Conservation (phyloP, 192 early-diverging fungal species). For the Chytriomyces hyalinus region DNA sequence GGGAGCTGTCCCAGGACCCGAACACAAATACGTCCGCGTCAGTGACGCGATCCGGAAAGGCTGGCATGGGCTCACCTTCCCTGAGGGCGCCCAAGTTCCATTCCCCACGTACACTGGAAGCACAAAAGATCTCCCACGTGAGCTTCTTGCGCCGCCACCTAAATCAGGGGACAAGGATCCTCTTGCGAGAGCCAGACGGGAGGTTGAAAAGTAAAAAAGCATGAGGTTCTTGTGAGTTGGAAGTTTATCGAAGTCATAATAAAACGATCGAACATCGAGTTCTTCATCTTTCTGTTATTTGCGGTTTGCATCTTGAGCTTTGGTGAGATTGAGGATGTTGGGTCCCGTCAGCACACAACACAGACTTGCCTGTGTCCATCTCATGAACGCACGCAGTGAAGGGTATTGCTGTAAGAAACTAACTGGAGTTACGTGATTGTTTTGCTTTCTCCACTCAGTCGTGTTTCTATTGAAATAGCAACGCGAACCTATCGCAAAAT, state of each 20-base stretch:
- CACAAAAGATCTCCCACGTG: conserved; percentile 33
- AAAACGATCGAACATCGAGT: not conserved
- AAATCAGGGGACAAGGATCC: conserved; percentile 30
- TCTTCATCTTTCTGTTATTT: too few relatives aligned
- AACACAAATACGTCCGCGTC: conserved; percentile 83
- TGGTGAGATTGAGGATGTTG: not conserved
- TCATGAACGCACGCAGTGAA: too few relatives aligned
- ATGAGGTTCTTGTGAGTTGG: not conserved
- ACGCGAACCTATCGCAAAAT: too few relatives aligned
- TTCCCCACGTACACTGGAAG: conserved; percentile 59
- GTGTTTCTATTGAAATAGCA: too few relatives aligned
- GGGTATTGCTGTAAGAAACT: too few relatives aligned
- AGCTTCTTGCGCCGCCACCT: conserved; percentile 47
- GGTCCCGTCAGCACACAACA: too few relatives aligned
- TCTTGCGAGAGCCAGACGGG: conserved; percentile 24
- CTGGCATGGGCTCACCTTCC: conserved; percentile 49
- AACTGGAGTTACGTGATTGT: too few relatives aligned
- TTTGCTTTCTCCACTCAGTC: too few relatives aligned
- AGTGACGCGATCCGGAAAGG: conserved; percentile 83
- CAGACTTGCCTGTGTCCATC: too few relatives aligned
- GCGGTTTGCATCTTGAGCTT: not conserved
- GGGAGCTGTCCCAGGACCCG: conserved; percentile 86
- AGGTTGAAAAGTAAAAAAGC: conserved; percentile 28
- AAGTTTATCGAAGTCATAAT: not conserved
- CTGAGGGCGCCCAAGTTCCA: conserved; percentile 46